Conservation (phyloP, 2,329 filamentous ascomycete species). For the Fusarium praegraminearum region DNA sequence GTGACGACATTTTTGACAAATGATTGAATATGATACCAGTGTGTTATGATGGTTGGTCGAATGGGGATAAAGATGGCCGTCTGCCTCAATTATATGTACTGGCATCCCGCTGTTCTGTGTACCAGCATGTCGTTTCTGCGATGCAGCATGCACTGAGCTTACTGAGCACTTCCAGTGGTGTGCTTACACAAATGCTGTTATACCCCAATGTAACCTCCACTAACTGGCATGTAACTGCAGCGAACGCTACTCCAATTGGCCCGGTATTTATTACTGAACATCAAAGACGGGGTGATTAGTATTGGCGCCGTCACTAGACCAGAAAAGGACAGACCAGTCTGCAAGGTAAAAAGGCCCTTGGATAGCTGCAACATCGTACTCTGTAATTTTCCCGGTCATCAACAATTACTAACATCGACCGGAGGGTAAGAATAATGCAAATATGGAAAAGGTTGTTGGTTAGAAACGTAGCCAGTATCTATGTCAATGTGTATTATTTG, state of each 20-base stretch:
- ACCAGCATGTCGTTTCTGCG: too few species aligned
- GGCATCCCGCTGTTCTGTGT: not conserved
- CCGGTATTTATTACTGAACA: not conserved
- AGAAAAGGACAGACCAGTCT: not conserved
- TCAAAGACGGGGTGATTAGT: not conserved
- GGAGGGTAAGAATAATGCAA: not conserved
- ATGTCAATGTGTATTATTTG: not conserved
- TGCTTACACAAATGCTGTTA: not conserved
- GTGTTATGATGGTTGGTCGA: too few species aligned
- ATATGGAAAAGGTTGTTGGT: not conserved
- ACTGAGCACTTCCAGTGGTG: not conserved
- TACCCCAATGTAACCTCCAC: not conserved
- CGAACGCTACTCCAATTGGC: not conserved
- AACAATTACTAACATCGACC: not conserved
- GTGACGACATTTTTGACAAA: not conserved
- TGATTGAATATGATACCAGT: too few species aligned
- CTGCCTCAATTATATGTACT: not conserved
- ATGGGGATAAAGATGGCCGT: rapidly evolving
- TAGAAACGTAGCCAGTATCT: not conserved
- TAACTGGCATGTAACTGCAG: not conserved
- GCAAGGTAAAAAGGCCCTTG: not conserved
- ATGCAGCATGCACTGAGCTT: not conserved
- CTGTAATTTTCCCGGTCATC: not conserved
- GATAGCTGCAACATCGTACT: not conserved
- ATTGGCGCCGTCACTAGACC: not conserved